Base-by-base conservation (phyloP, 129 eudicot genomes). In the Escallonia herrerae region DNA sequence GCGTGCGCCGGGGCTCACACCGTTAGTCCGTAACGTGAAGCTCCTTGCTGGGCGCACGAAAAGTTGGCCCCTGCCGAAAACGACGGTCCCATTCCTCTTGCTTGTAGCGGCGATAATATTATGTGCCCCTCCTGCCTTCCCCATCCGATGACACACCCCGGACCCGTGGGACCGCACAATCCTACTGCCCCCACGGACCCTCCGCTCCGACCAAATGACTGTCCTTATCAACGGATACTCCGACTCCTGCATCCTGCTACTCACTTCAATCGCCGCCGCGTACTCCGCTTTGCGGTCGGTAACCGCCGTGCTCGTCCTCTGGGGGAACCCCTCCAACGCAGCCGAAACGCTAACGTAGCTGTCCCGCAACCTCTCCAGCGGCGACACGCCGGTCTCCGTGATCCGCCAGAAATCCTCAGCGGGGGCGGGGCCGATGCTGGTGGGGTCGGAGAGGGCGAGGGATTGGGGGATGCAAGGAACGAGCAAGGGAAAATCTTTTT, bases 381-480 rank as follows among this genome's bases (percentile, higher is more conserved):
- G 84, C 15, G 72, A 74, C 55, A 84, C 97, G 63, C 78, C 89
- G 11, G 74, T 90, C 76, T 40, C 87, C 63, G 62, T 89, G 13
- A 15, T 79, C 78, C 82, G 86, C 10, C 86, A 85, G 44, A 68
- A 63, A 2, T 81, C 90, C 38, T 41, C 79, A 8, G 63, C 58
- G 10, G 48, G 76, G 2, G 70, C 44, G 38, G 96, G 95, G 5
- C 90, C 86, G 51, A 65, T 93, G 54, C 57, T 89, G 78, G 90
- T 82, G 5, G 99, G 80, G 59, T 95, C 80, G 15, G 62, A 72
- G 63, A 71, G 77, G 43, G 91, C 80, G 42, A 81, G 99, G 82
- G 99, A 91, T 74, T 88, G 80, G 77, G 98, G 98, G 98, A 93
- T 41, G 86, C 95, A 0, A 81, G 97, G 61, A 87, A 91, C 64